Evolutionary conservation across 306 rosid genomes (phyloP), one percentile per base, ranked within the genome.

Genomic region (Dalbergia cochinchinensis): DNA sequence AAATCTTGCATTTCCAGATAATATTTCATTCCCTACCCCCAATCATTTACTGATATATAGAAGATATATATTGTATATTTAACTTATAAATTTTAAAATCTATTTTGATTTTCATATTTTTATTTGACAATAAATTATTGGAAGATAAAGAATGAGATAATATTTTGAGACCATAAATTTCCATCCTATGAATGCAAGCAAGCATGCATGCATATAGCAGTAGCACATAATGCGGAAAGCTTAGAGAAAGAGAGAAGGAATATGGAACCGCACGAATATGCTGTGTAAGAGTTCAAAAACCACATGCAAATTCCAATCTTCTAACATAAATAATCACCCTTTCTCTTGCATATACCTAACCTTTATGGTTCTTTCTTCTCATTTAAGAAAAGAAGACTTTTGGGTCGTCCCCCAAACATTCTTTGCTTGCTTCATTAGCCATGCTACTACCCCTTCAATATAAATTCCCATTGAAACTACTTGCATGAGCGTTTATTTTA

Each of bases 301-400:
- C 53, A 76, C 63, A 50, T 47, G 80, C 57, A 47, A 77, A 65
- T 4, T n/a, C 64, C 47, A 65, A 44, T 53, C 18, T 64, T 67
- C 26, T 67, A 48, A 22, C 11, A 0, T 47, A 18, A 16, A 15
- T 11, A 42, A 44, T 4, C 18, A 53, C 11, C 35, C 65, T 45
- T 41, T 26, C 7, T 54, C 14, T 44, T 14, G 55, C 42, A 58
- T 65, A 76, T 44, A 1, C 79, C 50, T 58, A 67, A 13, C 20
- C 74, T 64, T 60, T 73, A 59, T 47, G 65, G 34, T 65, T 71
- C 77, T 88, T 81, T 73, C 92, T 80, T 87, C 74, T 71, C 51
- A 33, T 60, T 50, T 7, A 63, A 79, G 91, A 76, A 90, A 90
- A 83, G 94, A 88, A 91, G 87, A 84, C 86, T 78, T 87, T 79